Evolutionary conservation across 495 filamentous ascomycete genomes (phyloP).

Genomic region (Haplographium delicatum): DNA sequence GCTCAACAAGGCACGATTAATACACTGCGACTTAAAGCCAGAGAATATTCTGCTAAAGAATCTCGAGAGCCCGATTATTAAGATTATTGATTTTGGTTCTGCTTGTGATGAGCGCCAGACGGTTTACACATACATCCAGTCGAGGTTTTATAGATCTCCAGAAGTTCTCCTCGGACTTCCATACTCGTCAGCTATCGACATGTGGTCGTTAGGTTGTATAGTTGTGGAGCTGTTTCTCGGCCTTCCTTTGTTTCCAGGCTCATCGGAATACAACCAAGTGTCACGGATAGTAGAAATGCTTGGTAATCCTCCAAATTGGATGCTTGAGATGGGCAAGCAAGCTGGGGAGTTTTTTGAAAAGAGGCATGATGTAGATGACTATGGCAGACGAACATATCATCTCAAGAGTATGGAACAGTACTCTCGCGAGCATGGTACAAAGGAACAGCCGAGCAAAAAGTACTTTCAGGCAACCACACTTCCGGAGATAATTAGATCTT

Average conservation of each 20-base stretch:
- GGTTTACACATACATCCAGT: conserved; percentile 99
- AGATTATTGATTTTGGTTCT: conserved; percentile 99
- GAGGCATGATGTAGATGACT: conserved; percentile 67
- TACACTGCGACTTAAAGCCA: conserved; percentile 98
- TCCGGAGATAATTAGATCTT: conserved; percentile 94
- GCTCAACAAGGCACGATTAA: conserved; percentile 92
- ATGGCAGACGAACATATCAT: conserved; percentile 80
- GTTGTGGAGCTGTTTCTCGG: conserved; percentile 98
- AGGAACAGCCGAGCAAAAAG: conserved; percentile 99
- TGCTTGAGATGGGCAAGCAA: conserved; percentile 99
- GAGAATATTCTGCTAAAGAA: conserved; percentile 99
- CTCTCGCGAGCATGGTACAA: conserved; percentile 86
- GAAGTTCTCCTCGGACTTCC: conserved; percentile 92
- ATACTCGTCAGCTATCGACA: conserved; percentile 98
- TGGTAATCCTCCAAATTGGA: conserved; percentile 93
- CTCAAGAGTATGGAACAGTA: conserved; percentile 98
- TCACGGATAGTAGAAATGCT: conserved; percentile 98
- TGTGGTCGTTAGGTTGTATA: conserved; percentile 99
- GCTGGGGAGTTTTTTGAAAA: conserved; percentile 98
- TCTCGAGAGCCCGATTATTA: conserved; percentile 98
- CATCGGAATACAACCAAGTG: conserved; percentile 98
- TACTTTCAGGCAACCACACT: conserved; percentile 93
- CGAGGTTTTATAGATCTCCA: conserved; percentile 94
- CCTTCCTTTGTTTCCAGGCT: conserved; percentile 91
- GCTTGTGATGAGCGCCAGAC: conserved; percentile 98